phyloP scores from a whole-genome alignment of 1,284 basidiomycete genomes.

The Moesziomyces sp. region DNA sequence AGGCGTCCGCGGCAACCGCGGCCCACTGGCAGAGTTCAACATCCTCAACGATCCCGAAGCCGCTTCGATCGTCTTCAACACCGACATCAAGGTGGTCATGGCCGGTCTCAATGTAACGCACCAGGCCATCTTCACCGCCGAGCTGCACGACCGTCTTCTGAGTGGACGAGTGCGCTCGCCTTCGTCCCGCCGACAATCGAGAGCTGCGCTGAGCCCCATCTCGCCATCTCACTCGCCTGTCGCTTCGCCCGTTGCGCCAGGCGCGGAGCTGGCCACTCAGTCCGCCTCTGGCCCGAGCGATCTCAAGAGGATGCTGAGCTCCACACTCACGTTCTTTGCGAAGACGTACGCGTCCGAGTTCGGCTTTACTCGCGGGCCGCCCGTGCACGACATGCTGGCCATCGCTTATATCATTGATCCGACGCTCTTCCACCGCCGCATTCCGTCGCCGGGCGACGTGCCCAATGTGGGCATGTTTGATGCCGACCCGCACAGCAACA shows the following conservation, averaged over 20 bases:
- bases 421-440: conserved; percentile 51
- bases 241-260: conserved; percentile 12
- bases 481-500: conserved; percentile 42
- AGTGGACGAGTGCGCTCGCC: conserved; percentile 19
- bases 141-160: conserved; percentile 45
- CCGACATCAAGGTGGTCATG: conserved; percentile 58
- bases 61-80: conserved; percentile 56
- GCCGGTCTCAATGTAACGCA: conserved; percentile 63
- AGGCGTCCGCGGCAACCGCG: conserved; percentile 54
- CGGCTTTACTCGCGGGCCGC: conserved; percentile 56
- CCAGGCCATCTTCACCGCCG: conserved; percentile 53
- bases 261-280: conserved; percentile 15
- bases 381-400: conserved; percentile 61
- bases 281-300: conserved; percentile 33
- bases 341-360: conserved; percentile 54
- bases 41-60: conserved; percentile 63
- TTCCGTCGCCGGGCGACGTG: conserved; percentile 41
- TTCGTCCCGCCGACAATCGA: conserved; percentile 37
- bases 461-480: conserved; percentile 28
- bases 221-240: conserved; percentile 21
- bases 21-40: conserved; percentile 59
- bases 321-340: conserved; percentile 55
- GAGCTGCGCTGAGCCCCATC: conserved; percentile 6
- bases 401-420: conserved; percentile 59
- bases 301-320: conserved; percentile 47